phyloP scores from a whole-genome alignment of 2,329 filamentous ascomycete species.

The Apiospora koreana region DNA sequence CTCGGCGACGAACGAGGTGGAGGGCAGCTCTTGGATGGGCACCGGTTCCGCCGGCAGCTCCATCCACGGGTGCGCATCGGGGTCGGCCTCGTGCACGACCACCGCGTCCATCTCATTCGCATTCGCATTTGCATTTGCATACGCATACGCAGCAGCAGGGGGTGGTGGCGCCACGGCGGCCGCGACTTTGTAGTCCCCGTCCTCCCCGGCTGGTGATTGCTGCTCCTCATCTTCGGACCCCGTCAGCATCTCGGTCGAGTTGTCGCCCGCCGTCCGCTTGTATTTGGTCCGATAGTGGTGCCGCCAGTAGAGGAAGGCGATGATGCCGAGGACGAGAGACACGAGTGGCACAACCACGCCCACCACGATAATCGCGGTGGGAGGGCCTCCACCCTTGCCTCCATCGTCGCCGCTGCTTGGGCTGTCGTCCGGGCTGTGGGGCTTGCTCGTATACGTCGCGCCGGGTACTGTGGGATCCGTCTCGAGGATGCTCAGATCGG shows the following conservation, averaged over 20 bases:
- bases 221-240: no score
- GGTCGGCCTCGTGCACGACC: not conserved
- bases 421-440: not conserved
- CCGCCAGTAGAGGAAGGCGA: constrained; percentile 7
- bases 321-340: not conserved
- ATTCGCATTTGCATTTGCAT: no score
- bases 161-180: not conserved
- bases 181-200: no score
- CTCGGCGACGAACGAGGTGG: not conserved
- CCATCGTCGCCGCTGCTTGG: not conserved
- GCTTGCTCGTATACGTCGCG: constrained; percentile 14
- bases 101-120: not conserved
- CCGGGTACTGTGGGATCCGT: constrained; percentile 24
- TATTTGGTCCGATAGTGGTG: constrained; percentile 11
- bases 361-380: not conserved
- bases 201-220: no score
- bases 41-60: not conserved
- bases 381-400: not conserved
- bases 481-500: constrained; percentile 20
- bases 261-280: not conserved
- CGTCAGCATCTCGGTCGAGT: not conserved
- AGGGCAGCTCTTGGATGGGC: not conserved
- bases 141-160: no score
- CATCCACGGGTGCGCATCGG: not conserved
- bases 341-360: not conserved